Evolutionary conservation across 1,284 basidiomycete genomes (phyloP), one percentile per base, ranked within the genome.

Genomic region (Meira miltonrushii): DNA sequence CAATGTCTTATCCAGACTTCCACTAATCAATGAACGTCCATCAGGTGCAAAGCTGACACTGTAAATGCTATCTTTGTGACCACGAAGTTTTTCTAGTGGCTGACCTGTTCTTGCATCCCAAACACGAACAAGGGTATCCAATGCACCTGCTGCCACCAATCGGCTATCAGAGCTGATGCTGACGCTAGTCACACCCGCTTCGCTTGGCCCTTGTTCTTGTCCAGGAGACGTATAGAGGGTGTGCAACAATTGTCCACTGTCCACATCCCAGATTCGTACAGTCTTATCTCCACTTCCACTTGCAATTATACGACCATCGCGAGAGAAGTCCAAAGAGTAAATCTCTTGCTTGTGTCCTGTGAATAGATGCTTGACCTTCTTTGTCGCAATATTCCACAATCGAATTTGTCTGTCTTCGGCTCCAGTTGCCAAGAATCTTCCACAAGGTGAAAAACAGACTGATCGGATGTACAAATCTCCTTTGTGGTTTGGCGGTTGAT

Each of bases 201-300:
- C 88, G 63, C 84, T 80, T 8, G 82, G 82, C 2, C 82, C 82
- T 54, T 80, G 79, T 68, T 83, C 82, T 55, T 81, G 60, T 15
- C 74, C 72, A 13, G 75, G 74, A 39, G 62, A 66, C 4, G 75
- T 78, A 61, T 77, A 77, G 19, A 78, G 63, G 40, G 70, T 72
- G 62, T 78, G 72, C 53, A 74, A 54, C 50, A 68, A 41, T 28
- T 62, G 78, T 12, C 85, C 84, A 17, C 83, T 84, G 23, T 84
- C 81, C 80, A 90, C 85, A 75, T 92, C 86, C 91, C 91, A 94
- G 59, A 93, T 86, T 50, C 88, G 83, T n/a, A 88, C 88, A 10
- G 89, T 91, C 79, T 88, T 88, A 80, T 94, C 92, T 5, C 89
- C 89, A 0, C 88, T 90, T 15, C 90, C 91, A 11, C 88, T 90